Evolutionary conservation across 208 protist genomes (phyloP).

Genomic region (Acanthamoeba healyi): DNA sequence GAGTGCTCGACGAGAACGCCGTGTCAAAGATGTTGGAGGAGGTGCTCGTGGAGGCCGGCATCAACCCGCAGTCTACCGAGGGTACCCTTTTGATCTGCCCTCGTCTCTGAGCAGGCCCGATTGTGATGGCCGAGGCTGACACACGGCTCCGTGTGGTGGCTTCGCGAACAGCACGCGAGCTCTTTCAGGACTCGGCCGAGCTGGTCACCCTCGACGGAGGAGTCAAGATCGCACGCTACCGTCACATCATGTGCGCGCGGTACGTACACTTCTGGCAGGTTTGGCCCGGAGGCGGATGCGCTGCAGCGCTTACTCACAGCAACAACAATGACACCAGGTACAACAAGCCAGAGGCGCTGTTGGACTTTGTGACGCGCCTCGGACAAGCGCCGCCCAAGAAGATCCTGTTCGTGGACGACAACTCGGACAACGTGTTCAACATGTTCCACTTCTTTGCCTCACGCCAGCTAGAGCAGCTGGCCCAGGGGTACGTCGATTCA

Average conservation of each 20-base stretch:
- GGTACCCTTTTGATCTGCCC: constrained; percentile 13
- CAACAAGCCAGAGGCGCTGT: constrained; percentile 30
- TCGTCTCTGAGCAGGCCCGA: no score
- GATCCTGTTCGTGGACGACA: constrained; percentile 68
- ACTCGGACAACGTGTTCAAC: constrained; percentile 74
- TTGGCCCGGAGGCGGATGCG: background rate
- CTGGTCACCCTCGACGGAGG: constrained; percentile 21
- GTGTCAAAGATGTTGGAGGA: background rate
- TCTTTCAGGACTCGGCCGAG: constrained; percentile 40
- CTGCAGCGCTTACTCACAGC: no score
- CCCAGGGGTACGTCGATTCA: background rate
- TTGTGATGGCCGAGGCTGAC: no score
- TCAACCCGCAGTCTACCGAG: background rate
- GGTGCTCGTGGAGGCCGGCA: constrained; percentile 2
- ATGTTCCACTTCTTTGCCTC: constrained; percentile 69
- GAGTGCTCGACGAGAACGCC: background rate
- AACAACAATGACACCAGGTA: background rate
- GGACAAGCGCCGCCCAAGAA: background rate
- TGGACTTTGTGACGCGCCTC: constrained; percentile 23
- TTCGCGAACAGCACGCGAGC: background rate
- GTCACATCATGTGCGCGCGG: constrained; percentile 28
- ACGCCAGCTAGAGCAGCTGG: constrained; percentile 5
- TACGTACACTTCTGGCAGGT: background rate
- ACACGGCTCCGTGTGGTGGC: no score
- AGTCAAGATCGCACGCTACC: constrained; percentile 46